Evolutionary conservation across 2,329 filamentous ascomycete genomes (phyloP), one percentile per base, ranked within the genome.

Genomic region (Fonsecaea pedrosoi): DNA sequence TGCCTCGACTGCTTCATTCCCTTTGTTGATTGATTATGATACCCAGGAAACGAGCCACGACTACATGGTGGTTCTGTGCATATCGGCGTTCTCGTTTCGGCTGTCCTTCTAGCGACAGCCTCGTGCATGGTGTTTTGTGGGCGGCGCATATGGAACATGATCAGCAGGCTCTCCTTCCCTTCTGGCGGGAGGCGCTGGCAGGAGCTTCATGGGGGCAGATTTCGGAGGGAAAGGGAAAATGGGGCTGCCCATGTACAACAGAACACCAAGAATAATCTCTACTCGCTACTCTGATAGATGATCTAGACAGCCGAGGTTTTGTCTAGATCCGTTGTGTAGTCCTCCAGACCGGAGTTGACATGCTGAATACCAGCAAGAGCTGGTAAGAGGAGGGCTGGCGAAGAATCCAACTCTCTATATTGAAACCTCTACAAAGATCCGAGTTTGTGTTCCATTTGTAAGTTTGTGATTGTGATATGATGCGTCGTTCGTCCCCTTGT

Each of bases 261-360:
- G 62, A 70, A 68, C 63, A 67, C 61, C 67, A 68, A 60, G 40
- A 37, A 57, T 60, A 70, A 61, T 62, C 68, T 68, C 68, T 65
- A 70, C 68, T 70, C 68, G 66, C 66, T 62, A 62, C 40, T 66
- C 60, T 25, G 25, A 68, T 70, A 67, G 68, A 68, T 58, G 57
- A 62, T 60, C 54, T 67, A 63, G 68, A 65, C 21, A 42, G 42
- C 32, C 35, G 40, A 65, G 59, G 32, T 18, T 34, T 60, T 54
- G 65, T 68, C 62, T 64, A 61, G 68, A 54, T 67, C 56, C 12
- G 35, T 58, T 38, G 32, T 54, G 34, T 21, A 54, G 59, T 66
- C 59, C 64, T 66, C 45, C 62, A 55, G 35, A 54, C 30, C 30
- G 66, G 58, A 61, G 59, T 61, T 42, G 59, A 57, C 48, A 56